These are phyloP conservation scores for Sporothrix mexicana DNA, from an alignment of 2,329 filamentous ascomycete genomes.

Conservation along the genomic window DNA sequence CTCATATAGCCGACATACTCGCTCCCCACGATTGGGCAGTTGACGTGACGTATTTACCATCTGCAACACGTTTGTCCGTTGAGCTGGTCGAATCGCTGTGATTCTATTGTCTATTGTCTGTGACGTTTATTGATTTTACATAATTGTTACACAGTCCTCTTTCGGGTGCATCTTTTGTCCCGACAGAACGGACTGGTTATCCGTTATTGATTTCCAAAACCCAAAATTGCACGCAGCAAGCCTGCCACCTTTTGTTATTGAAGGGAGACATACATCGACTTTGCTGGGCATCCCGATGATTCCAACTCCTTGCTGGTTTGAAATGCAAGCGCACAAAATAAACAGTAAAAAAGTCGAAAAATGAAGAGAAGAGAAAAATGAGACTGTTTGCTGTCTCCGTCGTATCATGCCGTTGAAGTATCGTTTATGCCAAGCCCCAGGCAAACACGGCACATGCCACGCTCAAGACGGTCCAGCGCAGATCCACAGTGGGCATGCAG, in stretches of 20 bases:
- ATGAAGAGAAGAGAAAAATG: background rate
- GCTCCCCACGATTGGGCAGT: background rate
- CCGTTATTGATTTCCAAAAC: background rate
- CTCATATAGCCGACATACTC: constrained; percentile 9
- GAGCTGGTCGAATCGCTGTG: too few species aligned
- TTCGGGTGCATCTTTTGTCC: background rate
- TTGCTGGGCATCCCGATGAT: background rate
- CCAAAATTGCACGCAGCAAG: background rate
- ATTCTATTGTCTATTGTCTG: background rate
- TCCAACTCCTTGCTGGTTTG: constrained; percentile 26
- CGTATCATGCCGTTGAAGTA: too few species aligned
- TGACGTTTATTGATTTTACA: background rate
- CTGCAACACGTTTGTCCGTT: too few species aligned
- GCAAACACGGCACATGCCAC: constrained; percentile 28
- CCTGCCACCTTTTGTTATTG: background rate
- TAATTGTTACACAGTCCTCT: background rate
- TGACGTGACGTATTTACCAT: background rate
- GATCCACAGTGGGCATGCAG: constrained; percentile 29
- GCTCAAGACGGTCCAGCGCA: constrained; percentile 31
- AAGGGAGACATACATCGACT: background rate
- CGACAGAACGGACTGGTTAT: too few species aligned
- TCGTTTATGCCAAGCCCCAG: constrained; percentile 33
- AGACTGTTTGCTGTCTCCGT: background rate
- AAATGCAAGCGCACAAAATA: background rate
- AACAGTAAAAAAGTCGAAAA: background rate